Evolutionary conservation across 2,329 filamentous ascomycete species (phyloP).

Genomic region (Arachnomyces sp.): DNA sequence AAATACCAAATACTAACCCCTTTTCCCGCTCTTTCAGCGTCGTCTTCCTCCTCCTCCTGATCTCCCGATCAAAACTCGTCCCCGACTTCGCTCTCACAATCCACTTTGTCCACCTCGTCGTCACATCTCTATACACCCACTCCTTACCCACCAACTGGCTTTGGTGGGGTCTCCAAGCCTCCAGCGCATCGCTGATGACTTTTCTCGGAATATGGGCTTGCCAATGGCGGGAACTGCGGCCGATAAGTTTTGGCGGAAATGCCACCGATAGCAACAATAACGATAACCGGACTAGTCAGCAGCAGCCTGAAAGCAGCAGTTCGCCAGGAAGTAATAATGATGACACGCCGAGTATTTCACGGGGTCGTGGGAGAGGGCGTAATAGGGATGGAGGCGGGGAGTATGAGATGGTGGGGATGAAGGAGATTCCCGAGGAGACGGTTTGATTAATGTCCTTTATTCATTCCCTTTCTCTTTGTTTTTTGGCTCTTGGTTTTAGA

Average conservation of each 20-base stretch:
- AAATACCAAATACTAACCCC: too few relatives aligned
- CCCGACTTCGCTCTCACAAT: slow-evolving; percentile 90
- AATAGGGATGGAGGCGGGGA: slow-evolving; percentile 27
- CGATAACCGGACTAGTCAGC: slow-evolving; percentile 5
- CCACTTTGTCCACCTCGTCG: slow-evolving; percentile 71
- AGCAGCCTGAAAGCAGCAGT: too few relatives aligned
- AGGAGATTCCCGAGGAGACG: slow-evolving; percentile 43
- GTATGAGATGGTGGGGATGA: slow-evolving; percentile 60
- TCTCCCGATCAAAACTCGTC: slow-evolving; percentile 86
- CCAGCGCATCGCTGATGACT: slow-evolving; percentile 57
- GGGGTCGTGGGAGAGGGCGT: slow-evolving; percentile 16
- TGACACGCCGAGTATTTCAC: slow-evolving; percentile 9
- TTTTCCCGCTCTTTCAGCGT: too few relatives aligned
- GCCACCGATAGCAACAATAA: slow-evolving; percentile 12
- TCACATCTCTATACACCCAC: slow-evolving; percentile 71
- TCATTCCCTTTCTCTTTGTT: slow-evolving; percentile 1
- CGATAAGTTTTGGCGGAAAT: slow-evolving; percentile 70
- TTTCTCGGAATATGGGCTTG: slow-evolving; percentile 82
- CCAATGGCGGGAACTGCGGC: slow-evolving; percentile 78
- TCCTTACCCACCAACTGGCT: slow-evolving; percentile 68
- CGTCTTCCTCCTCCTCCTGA: slow-evolving; percentile 72
- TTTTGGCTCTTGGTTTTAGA: background rate
- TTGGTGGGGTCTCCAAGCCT: slow-evolving; percentile 72
- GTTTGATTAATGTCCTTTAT: slow-evolving; percentile 30
- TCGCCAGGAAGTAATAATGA: too few relatives aligned